These are phyloP conservation scores for Brassica carinata DNA, from an alignment of 345 rosid species.

Conservation along the genomic window DNA sequence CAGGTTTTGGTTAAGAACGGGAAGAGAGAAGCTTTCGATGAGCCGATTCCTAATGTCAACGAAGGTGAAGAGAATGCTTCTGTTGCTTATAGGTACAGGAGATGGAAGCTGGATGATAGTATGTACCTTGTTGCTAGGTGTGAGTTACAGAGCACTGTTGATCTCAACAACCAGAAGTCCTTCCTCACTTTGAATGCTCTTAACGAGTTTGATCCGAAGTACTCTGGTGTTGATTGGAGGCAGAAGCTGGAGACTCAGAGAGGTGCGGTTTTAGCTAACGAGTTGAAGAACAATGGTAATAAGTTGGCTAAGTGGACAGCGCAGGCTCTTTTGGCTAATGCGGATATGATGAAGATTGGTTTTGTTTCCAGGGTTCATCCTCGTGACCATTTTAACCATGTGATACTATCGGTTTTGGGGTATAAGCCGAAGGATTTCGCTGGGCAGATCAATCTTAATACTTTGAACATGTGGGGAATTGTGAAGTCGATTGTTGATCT, in stretches of 20 bases:
- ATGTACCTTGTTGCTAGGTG: conserved; percentile 83
- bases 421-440: conserved; percentile 93
- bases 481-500: conserved; percentile 89
- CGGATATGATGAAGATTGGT: conserved; percentile 96
- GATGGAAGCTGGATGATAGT: conserved; percentile 91
- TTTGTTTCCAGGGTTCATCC: conserved; percentile 98
- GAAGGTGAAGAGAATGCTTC: conserved; percentile 99
- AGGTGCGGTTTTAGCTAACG: conserved; percentile 96
- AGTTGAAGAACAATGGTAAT: conserved; percentile 93
- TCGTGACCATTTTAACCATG: conserved; percentile 96
- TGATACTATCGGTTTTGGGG: conserved; percentile 82
- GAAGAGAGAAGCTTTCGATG: conserved; percentile 78
- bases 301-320: conserved; percentile 98
- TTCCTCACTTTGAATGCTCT: conserved; percentile 89
- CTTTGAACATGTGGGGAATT: conserved; percentile 95
- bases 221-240: conserved; percentile 97
- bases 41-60: conserved; percentile 82
- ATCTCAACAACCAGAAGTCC: conserved; percentile 74
- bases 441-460: conserved; percentile 83
- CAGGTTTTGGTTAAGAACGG: conserved; percentile 88
- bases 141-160: conserved; percentile 88
- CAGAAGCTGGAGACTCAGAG: conserved; percentile 98
- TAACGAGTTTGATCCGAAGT: conserved; percentile 92
- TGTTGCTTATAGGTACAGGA: conserved; percentile 85
- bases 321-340: conserved; percentile 84